phyloP scores from a whole-genome alignment of 192 early-diverging fungal genomes.

The Linderina pennispora region DNA sequence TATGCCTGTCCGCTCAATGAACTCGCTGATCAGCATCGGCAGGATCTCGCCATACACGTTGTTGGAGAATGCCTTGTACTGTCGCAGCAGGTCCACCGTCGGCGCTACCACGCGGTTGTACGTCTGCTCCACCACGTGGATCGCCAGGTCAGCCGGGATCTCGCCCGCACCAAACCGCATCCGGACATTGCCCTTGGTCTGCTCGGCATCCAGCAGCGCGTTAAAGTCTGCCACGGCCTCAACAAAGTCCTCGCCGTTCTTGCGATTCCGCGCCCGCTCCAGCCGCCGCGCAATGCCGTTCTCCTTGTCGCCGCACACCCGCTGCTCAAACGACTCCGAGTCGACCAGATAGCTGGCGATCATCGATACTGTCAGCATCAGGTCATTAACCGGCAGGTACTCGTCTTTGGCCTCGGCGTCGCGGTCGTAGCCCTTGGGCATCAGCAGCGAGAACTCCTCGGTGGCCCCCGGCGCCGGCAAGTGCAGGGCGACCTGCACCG shows the following conservation, averaged over 20 bases:
- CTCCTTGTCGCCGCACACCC: conserved; percentile 57
- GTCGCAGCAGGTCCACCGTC: conserved; percentile 61
- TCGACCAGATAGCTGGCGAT: conserved; percentile 58
- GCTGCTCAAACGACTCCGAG: conserved; percentile 29
- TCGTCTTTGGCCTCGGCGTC: conserved; percentile 53
- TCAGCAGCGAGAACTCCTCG: conserved; percentile 36
- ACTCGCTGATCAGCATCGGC: conserved; percentile 71
- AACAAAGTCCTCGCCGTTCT: conserved; percentile 59
- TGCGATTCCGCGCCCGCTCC: conserved; percentile 70
- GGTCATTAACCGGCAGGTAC: conserved; percentile 79
- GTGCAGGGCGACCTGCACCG: conserved; percentile 11
- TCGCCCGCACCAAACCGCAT: conserved; percentile 22
- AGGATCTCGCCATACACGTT: conserved; percentile 97
- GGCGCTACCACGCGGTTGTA: conserved; percentile 86
- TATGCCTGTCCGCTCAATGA: conserved; percentile 69
- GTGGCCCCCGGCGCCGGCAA: conserved; percentile 13
- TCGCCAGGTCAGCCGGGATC: conserved; percentile 61
- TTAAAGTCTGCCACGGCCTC: conserved; percentile 71
- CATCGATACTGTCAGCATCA: conserved; percentile 60
- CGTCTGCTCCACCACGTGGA: conserved; percentile 80
- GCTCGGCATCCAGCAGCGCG: conserved; percentile 45
- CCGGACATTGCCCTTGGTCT: conserved; percentile 13
- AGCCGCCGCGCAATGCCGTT: conserved; percentile 69
- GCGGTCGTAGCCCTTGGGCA: conserved; percentile 32
- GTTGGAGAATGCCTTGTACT: conserved; percentile 85